Percentiles rank a stretch among this genome's conserved stretches.
Evolutionary conservation across 2,329 filamentous ascomycete species (phyloP).

Genomic region (Magnaporthiopsis incrustans): DNA sequence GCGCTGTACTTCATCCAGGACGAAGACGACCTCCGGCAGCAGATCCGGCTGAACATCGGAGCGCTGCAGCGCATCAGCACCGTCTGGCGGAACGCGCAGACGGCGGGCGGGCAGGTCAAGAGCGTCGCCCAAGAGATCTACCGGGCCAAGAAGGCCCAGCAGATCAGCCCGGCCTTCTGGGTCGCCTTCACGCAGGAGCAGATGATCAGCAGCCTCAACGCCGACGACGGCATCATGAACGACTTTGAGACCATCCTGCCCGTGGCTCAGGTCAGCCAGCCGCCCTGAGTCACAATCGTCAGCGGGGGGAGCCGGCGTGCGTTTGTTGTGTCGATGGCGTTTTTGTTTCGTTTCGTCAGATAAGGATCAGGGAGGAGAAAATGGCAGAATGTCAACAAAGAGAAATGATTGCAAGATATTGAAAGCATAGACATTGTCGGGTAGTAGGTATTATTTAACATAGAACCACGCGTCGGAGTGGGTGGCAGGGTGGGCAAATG

Average conservation of each 20-base stretch:
- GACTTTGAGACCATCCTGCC: conserved; percentile 41
- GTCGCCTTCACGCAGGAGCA: conserved; percentile 45
- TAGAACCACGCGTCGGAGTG: background rate
- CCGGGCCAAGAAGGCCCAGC: conserved; percentile 47
- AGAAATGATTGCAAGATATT: background rate
- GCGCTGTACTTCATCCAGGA: conserved; percentile 53
- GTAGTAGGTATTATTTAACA: no score
- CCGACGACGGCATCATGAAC: conserved; percentile 50
- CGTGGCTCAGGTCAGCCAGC: conserved; percentile 5
- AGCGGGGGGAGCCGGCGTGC: background rate
- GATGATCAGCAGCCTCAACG: conserved; percentile 45
- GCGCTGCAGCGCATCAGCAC: conserved; percentile 60
- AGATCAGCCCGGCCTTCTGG: conserved; percentile 46
- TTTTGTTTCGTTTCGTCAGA: background rate
- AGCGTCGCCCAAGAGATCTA: conserved; percentile 73
- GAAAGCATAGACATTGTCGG: no score
- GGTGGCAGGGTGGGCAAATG: background rate
- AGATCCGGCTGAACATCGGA: conserved; percentile 70
- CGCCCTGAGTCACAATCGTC: background rate
- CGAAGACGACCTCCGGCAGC: conserved; percentile 62
- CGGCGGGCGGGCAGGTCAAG: conserved; percentile 65
- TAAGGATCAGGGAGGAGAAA: background rate
- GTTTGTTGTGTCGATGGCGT: background rate
- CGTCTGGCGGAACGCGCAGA: conserved; percentile 66
- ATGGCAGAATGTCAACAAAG: no score